A percentile compares a stretch with the other conserved stretches of the same genome.
Evolutionary conservation across 805 yeast genomes (phyloP).

Genomic region (Candida hispaniensis): DNA sequence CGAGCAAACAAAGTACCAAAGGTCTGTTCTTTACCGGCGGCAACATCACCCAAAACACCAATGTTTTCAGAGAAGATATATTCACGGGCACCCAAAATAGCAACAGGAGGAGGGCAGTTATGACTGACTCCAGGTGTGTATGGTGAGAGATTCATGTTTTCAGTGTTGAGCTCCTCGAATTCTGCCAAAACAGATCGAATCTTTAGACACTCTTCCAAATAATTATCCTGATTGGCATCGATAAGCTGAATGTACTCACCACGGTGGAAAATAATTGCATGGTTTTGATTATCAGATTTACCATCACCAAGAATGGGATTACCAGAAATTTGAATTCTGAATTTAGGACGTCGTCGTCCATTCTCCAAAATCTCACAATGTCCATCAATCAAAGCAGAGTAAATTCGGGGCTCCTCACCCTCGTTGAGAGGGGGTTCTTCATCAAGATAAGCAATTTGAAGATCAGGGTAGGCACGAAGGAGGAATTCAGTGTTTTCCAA

Average conservation of each 20-base stretch:
- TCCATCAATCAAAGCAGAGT: conserved; percentile 61
- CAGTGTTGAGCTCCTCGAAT: conserved; percentile 67
- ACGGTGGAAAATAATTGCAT: conserved; percentile 72
- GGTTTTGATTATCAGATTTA: conserved; percentile 90
- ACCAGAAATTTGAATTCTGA: conserved; percentile 70
- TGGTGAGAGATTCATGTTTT: conserved; percentile 37
- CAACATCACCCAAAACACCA: conserved; percentile 89
- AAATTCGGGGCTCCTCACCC: conserved; percentile 39
- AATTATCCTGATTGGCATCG: conserved; percentile 95
- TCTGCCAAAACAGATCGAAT: conserved; percentile 80
- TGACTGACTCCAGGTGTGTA: conserved; percentile 48
- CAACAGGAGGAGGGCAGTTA: conserved; percentile 48
- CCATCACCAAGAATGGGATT: conserved; percentile 96
- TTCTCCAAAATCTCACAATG: conserved; percentile 45
- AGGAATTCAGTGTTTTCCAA: conserved; percentile 55
- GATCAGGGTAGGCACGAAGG: conserved; percentile 61
- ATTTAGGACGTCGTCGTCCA: conserved; percentile 50
- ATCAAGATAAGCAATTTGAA: conserved; percentile 78
- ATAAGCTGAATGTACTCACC: conserved; percentile 93
- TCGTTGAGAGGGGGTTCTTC: conserved; percentile 64
- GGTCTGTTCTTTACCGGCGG: conserved; percentile 96
- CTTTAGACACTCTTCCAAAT: conserved; percentile 86
- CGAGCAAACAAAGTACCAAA: conserved; percentile 93
- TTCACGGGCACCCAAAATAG: conserved; percentile 91
- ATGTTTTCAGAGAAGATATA: conserved; percentile 87